Evolutionary conservation across 1,284 basidiomycete genomes (phyloP), one percentile per base, ranked within the genome.

Genomic region (Acaromyces ingoldii): DNA sequence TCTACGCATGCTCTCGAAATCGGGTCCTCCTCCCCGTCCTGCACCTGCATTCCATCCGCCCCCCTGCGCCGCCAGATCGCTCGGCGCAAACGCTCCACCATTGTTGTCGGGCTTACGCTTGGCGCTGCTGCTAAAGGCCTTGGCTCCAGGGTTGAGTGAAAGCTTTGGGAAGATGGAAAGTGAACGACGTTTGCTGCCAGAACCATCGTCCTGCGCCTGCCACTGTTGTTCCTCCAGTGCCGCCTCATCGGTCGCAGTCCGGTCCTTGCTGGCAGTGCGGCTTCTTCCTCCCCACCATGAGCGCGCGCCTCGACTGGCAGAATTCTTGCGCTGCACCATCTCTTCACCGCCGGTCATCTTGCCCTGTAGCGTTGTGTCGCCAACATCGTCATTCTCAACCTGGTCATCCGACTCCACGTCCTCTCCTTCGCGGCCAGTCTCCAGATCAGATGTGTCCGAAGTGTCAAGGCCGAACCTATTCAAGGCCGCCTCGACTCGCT

Each of bases 1-100:
- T 30, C 61, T 57, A 40, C 59, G 58, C 53, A 69, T 58, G 6
- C 62, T 60, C 22, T 69, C 66, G 28, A 62, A 69, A 43, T 64
- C 58, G 40, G 64, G 60, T 25, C 24, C 25, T 25, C 45, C 51
- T 44, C 31, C 21, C 21, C 21, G 24, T 28, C 15, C 11, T 42
- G 40, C 15, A 42, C n/a, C 40, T 17, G 3, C 11, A 21, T 42
- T 3, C 34, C 42, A 13, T 45, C 25, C 15, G 15, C 24, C 19
- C 9, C 9, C 7, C 6, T 6, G 24, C 9, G n/a, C 11, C 41
- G 19, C 17, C 30, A 29, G 24, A 33, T 25, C 36, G 50, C 6
- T 3, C 19, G 4, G 15, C 13, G n/a, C n/a, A n/a, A n/a, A 2
- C 15, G 24, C 10, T 19, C 9, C 19, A 28, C n/a, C 4, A 10